Conservation (phyloP, 2,329 filamentous ascomycete genomes). For the Fusarium sp. region DNA sequence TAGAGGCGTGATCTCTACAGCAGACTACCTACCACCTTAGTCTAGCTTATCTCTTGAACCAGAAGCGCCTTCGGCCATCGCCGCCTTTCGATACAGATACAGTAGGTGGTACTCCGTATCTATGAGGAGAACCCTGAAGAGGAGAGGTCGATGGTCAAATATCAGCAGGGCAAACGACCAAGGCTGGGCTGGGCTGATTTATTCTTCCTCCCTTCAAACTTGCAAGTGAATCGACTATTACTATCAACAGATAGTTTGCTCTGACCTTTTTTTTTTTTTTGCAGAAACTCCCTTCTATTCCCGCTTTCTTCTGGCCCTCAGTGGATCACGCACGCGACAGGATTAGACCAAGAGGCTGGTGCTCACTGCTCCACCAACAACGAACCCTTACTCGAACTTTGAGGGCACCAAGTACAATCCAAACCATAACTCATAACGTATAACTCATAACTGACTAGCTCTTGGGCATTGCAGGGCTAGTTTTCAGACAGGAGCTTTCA, state of each 20-base stretch:
- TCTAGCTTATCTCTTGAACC: constrained; percentile 42
- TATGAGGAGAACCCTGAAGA: constrained; percentile 37
- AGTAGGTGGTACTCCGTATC: constrained; percentile 1
- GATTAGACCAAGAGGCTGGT: constrained; percentile 23
- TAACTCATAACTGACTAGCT: constrained; percentile 7
- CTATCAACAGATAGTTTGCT: not conserved
- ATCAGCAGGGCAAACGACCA: constrained; percentile 15
- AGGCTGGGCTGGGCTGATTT: constrained; percentile 13
- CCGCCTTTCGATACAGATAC: constrained; percentile 31
- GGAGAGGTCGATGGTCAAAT: constrained; percentile 33
- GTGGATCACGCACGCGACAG: constrained; percentile 40
- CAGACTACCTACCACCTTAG: constrained; percentile 20
- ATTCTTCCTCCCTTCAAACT: constrained; percentile 18
- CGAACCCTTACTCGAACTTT: constrained; percentile 33
- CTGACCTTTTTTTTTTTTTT: constrained; percentile 1
- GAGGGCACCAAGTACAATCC: constrained; percentile 9
- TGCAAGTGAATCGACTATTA: not conserved
- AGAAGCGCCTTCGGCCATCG: constrained; percentile 24
- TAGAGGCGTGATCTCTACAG: constrained; percentile 40
- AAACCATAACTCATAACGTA: not conserved
- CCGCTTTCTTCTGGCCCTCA: constrained; percentile 27
- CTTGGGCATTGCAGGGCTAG: constrained; percentile 39
- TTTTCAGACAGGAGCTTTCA: constrained; percentile 24
- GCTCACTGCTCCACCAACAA: constrained; percentile 38
- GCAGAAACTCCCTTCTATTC: constrained; percentile 26